Evolutionary conservation across 192 early-diverging fungal species (phyloP), one percentile per base, ranked within the genome.

Genomic region (Entomortierella chlamydospora): DNA sequence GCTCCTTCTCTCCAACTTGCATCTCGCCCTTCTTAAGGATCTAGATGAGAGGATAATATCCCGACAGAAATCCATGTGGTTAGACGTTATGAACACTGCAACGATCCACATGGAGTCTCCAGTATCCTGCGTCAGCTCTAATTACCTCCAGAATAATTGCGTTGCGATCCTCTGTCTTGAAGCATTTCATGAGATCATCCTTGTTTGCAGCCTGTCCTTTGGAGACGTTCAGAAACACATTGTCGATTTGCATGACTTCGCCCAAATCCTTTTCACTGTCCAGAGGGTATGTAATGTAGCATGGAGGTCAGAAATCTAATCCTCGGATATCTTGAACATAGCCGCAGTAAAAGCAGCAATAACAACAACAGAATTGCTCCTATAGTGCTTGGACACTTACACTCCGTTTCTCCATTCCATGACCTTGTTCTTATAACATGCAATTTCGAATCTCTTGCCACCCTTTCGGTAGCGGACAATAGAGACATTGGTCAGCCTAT

Each of bases 351-450:
- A 11, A 22, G 53, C 13, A 22, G 11, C 26, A 30, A 7, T 13
- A 53, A 64, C n/a, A 29, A n/a, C 54, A 2, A 57, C 53, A 30
- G 42, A 43, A 31, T 10, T 43, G 17, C n/a, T n/a, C n/a, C n/a
- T n/a, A 37, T 37, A 37, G 34, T 37, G 34, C 10, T 37, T 37
- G 34, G 4, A 4, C 4, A 83, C 89, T 70, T 89, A 95, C 93
- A 96, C 92, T 50, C 93, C 91, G 25, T 86, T 95, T 43, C 97
- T 86, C 95, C 95, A 98, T 83, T 99, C 97, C 63, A 94, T 83
- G 34, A 98, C 97, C 82, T 99, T 99, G 87, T 99, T 99, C 81
- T 98, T 98, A 85, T 99, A 99, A 82, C 95, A 98, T 13, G 98
- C 98, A 43, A 99, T 89, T 79, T 99, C 98, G 68, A 99, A 99